Evolutionary conservation across 2,329 filamentous ascomycete species (phyloP).

Genomic region (Falciphora oryzae): DNA sequence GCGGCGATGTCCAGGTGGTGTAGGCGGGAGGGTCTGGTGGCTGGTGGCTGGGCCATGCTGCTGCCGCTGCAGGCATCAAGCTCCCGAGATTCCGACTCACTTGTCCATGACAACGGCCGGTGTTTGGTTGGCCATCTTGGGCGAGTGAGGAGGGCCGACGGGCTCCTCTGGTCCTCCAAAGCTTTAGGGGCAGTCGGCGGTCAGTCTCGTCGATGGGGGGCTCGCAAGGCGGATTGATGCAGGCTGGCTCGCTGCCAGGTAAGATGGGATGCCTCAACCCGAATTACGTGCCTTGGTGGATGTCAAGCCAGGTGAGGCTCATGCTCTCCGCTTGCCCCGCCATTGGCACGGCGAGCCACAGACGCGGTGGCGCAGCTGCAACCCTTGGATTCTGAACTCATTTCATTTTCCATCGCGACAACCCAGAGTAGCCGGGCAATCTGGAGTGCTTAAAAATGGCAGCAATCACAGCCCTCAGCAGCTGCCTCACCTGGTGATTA

Average conservation of each 20-base stretch:
- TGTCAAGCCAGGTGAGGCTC: background rate
- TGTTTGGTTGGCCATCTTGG: slow-evolving; percentile 90
- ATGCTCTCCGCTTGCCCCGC: slow-evolving; percentile 1
- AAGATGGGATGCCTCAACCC: background rate
- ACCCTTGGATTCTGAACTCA: background rate
- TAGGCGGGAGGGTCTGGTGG: slow-evolving; percentile 21
- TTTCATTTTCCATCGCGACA: too few species aligned
- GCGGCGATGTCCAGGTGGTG: slow-evolving; percentile 12
- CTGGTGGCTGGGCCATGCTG: slow-evolving; percentile 16
- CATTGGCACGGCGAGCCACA: background rate
- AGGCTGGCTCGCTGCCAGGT: background rate
- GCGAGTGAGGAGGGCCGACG: slow-evolving; percentile 11
- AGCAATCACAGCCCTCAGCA: background rate
- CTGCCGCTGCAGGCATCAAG: background rate
- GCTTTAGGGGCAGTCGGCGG: background rate
- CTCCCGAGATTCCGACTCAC: slow-evolving; percentile 51
- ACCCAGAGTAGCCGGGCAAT: background rate
- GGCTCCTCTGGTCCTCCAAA: slow-evolving; percentile 7
- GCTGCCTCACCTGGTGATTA: background rate
- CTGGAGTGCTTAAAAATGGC: background rate
- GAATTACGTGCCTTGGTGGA: background rate
- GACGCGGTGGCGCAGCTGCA: background rate
- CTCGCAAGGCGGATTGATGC: background rate
- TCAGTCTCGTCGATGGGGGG: background rate
- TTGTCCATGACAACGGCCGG: slow-evolving; percentile 99